Conservation (phyloP, 2,329 filamentous ascomycete genomes). For the Meredithiella fracta region DNA sequence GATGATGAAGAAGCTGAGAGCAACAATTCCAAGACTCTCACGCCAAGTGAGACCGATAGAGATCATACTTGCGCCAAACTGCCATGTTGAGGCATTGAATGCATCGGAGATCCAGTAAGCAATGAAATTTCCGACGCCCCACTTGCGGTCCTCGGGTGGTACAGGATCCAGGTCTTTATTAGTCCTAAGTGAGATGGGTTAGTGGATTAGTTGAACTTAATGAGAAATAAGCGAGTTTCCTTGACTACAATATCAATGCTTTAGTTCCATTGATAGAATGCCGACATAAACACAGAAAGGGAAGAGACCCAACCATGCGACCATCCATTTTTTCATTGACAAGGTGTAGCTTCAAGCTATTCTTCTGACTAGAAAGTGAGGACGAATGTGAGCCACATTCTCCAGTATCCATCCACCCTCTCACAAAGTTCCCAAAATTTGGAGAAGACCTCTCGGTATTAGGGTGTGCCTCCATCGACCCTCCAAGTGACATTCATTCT, state of each 20-base stretch:
- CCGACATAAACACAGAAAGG: no score
- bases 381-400: background rate
- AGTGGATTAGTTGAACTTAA: no score
- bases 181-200: constrained; percentile 18
- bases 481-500: background rate
- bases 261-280: no score
- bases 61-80: constrained; percentile 19
- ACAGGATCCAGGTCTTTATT: constrained; percentile 24
- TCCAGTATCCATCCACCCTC: background rate
- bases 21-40: constrained; percentile 15
- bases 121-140: constrained; percentile 28
- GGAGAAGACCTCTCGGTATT: background rate
- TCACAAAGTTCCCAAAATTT: background rate
- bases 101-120: constrained; percentile 33
- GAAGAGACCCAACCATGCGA: no score
- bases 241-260: no score
- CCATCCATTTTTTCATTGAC: no score
- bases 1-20: constrained; percentile 31
- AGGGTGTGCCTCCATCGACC: background rate
- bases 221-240: background rate
- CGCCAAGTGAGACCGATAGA: constrained; percentile 21
- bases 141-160: constrained; percentile 25
- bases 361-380: background rate
- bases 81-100: constrained; percentile 21
- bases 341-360: background rate